A percentile compares a stretch with the other conserved stretches of the same genome.
These are phyloP conservation scores for Dionaea muscipula DNA, from an alignment of 179 eudicot genomes.

Conservation along the genomic window DNA sequence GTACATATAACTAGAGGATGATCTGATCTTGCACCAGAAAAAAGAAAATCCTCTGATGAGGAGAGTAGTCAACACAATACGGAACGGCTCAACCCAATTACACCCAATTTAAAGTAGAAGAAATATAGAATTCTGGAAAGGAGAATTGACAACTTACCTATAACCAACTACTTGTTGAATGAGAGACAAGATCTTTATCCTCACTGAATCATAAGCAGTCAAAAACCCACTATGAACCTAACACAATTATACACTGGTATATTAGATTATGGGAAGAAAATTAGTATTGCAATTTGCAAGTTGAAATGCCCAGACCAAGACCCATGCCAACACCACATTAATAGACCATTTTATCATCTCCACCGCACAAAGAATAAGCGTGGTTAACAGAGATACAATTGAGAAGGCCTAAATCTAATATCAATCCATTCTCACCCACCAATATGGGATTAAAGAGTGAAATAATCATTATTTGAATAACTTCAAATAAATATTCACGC, in stretches of 20 bases:
- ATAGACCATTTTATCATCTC: too few species aligned
- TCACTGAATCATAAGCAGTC: conserved; percentile 90
- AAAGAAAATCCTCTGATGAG: too few species aligned
- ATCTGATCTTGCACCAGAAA: too few species aligned
- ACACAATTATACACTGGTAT: conserved; percentile 6
- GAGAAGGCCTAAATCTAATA: too few species aligned
- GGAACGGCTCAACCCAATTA: neutral
- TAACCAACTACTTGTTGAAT: conserved; percentile 52
- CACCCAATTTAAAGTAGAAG: neutral
- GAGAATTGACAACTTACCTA: conserved; percentile 34
- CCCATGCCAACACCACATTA: too few species aligned
- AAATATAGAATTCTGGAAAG: neutral
- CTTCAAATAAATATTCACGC: neutral
- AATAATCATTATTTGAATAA: too few species aligned
- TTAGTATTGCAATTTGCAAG: neutral
- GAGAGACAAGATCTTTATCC: conserved; percentile 65
- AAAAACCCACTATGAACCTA: conserved; percentile 94
- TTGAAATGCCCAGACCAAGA: too few species aligned
- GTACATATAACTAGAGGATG: too few species aligned
- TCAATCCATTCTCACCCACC: too few species aligned
- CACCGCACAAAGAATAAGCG: too few species aligned
- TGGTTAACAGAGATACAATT: too few species aligned
- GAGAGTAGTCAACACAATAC: neutral
- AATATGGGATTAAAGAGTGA: too few species aligned
- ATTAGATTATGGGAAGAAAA: conserved; percentile 2